Evolutionary conservation across 306 rosid species (phyloP), one percentile per base, ranked within the genome.

Genomic region (Vigna unguiculata): DNA sequence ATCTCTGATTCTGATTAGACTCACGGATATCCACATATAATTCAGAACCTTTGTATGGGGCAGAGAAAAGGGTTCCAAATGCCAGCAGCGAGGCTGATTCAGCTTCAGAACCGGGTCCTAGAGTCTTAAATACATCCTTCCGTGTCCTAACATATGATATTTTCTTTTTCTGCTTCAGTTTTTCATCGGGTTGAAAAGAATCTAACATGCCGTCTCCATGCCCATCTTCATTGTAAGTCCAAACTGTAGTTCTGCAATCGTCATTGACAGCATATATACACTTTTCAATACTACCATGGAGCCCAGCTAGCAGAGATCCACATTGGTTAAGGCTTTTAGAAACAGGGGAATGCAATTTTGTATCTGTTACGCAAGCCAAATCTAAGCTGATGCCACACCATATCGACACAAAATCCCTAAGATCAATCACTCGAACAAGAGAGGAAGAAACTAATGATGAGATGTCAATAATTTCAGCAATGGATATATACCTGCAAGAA

Each of bases 41-140:
- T 84, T 94, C 90, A 0, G 95, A 90, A 74, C 90, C 89, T 85
- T 83, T 94, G 77, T 94, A 94, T 55, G 92, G 85, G 47, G 93
- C 53, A 48, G 93, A 86, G 80, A 94, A 94, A 84, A 94, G 96
- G 87, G 96, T 92, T 75, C 98, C 97, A 84, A 94, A 94, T 54
- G 96, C 91, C 77, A 94, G 83, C 69, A 92, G 75, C 34, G 90
- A 85, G 58, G 96, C 88, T 7, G 86, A 79, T 82, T 82, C 91
- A 76, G 85, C 91, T 80, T 82, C 74, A 36, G 98, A 90, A 79
- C 88, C 86, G 7, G 87, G 90, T 81, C 98, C 98, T 34, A 92
- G 91, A 41, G 84, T 75, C 86, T 81, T 86, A 54, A 81, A 87
- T 40, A 89, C 86, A 74, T 94, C 96, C 68, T 57, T 78, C 20